Conservation (phyloP, 1,284 basidiomycete species). For the Ganoderma lucidum region DNA sequence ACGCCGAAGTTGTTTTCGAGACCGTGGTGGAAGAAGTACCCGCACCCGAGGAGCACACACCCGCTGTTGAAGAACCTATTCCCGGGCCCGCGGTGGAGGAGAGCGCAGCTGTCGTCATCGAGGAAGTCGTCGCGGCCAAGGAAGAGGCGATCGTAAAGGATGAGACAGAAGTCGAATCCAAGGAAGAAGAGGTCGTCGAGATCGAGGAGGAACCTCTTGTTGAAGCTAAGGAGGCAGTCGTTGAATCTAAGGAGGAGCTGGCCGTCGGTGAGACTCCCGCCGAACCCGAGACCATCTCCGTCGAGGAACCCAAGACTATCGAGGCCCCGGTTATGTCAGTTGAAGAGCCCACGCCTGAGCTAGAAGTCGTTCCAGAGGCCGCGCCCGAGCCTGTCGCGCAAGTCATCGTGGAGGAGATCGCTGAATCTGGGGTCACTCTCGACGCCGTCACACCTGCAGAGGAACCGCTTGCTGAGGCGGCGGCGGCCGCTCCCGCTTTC, state of each 20-base stretch:
- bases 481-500: slow-evolving; percentile 4
- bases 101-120: background rate
- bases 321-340: background rate
- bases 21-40: background rate
- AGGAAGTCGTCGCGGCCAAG: background rate
- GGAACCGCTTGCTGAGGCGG: slow-evolving; percentile 6
- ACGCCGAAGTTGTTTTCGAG: background rate
- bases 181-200: background rate
- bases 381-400: background rate
- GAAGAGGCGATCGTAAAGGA: background rate
- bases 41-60: background rate
- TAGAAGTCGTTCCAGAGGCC: slow-evolving; percentile 4
- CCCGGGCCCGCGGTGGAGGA: slow-evolving; percentile 12
- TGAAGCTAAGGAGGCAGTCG: background rate
- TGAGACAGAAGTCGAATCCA: background rate
- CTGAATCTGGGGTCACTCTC: background rate
- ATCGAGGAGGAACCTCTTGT: background rate
- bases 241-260: background rate
- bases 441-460: slow-evolving; percentile 8
- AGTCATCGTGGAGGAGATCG: background rate
- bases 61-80: background rate
- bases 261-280: background rate
- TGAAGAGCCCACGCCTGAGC: slow-evolving; percentile 3
- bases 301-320: background rate
- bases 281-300: slow-evolving; percentile 3